Percentiles rank a stretch among this genome's conserved stretches.
phyloP scores from a whole-genome alignment of 2,329 filamentous ascomycete species.

The Cercospora sp. region DNA sequence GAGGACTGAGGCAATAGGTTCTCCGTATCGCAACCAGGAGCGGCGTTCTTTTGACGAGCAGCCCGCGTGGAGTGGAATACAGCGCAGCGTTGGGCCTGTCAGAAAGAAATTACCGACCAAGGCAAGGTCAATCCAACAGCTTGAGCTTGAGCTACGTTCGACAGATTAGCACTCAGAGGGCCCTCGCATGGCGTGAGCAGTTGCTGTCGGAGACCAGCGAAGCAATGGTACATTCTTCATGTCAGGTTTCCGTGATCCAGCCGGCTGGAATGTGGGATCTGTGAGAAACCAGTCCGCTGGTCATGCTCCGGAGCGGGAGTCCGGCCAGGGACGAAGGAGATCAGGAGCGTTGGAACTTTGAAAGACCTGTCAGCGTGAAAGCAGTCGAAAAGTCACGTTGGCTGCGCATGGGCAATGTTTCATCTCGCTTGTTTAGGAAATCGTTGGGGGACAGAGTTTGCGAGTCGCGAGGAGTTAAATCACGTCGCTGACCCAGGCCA shows the following conservation, averaged over 20 bases:
- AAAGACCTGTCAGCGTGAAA: background rate
- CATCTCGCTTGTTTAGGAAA: slow-evolving; percentile 2
- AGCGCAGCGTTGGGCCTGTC: slow-evolving; percentile 23
- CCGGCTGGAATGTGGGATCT: slow-evolving; percentile 29
- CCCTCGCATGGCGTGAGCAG: slow-evolving; percentile 28
- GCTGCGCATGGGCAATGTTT: background rate
- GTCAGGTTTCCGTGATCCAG: slow-evolving; percentile 19
- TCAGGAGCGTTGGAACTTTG: background rate
- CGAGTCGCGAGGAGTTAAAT: background rate
- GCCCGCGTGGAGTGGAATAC: slow-evolving; percentile 6
- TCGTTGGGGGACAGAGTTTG: background rate
- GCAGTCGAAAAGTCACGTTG: background rate
- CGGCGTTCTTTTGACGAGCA: background rate
- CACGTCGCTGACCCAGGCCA: background rate
- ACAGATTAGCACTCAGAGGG: slow-evolving; percentile 12
- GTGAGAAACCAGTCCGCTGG: background rate
- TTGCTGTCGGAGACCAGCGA: slow-evolving; percentile 14
- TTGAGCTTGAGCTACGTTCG: slow-evolving; percentile 6
- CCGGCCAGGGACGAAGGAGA: background rate
- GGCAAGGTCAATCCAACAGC: slow-evolving; percentile 14
- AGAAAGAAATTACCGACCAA: slow-evolving; percentile 16
- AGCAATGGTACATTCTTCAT: slow-evolving; percentile 28
- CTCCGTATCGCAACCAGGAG: slow-evolving; percentile 7
- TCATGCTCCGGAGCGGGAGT: background rate
- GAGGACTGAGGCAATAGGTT: background rate